Base-by-base conservation (phyloP, 768 basidiomycete genomes). In the Melanogaster broomeanus region DNA sequence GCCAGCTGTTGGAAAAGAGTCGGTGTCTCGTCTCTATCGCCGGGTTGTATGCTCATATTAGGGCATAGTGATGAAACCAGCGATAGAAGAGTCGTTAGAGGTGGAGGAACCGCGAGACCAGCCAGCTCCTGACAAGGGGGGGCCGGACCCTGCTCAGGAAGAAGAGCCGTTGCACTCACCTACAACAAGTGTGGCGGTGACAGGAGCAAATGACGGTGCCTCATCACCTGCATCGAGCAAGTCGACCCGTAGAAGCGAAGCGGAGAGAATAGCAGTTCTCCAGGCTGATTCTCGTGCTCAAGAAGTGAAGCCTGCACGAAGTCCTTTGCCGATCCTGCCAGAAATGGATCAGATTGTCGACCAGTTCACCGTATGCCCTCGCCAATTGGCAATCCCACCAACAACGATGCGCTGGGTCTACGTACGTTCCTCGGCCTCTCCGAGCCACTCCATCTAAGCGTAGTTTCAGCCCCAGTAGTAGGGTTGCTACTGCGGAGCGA, bases 241-340 rank as follows among this genome's bases (percentile, higher is more conserved):
- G 48, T 39, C 52, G 21, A 42, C 9, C 59, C 69, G 58, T 24
- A 56, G 15, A 38, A 46, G 48, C 1, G 74, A 72, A 55, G 70
- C 69, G 42, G 77, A 84, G 56, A 74, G 83, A 51, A 77, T 79
- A 55, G 76, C 75, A 12, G 53, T 72, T 25, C 68, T 90, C 3
- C 78, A 81, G 47, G 65, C 73, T 3, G 87, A 89, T 63, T 74
- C 78, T 12, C 73, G 74, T 45, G 72, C 72, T 4, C 78, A 77
- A 43, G 76, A 74, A 45, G 71, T 83, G 16, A 73, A 81, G 57
- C 72, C 77, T 5, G n/a, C 68, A 79, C 45, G 73, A 76, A 48
- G 81, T 80, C 16, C 68, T 79, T 44, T 90, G 88, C 63, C 77
- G 75, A 56, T 73, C 72, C 33, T 90, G 88, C 62, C 68, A 79